phyloP scores from a whole-genome alignment of 257 asterid genomes.

The Nemophila menziesii region DNA sequence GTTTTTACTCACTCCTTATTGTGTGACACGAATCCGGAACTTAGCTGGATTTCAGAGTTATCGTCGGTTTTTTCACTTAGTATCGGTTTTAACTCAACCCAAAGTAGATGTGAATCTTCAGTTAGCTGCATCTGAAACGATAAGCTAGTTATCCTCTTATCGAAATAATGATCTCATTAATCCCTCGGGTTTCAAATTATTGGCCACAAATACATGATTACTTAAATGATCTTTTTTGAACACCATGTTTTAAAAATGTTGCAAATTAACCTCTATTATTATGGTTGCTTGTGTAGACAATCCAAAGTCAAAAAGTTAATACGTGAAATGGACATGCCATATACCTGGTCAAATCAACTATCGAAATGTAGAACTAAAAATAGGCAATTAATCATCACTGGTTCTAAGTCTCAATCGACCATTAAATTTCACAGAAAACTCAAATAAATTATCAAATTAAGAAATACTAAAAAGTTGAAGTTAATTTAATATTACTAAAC shows the following conservation, averaged over 20 bases:
- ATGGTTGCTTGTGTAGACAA: no score
- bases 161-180: background rate
- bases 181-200: background rate
- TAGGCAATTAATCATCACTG: no score
- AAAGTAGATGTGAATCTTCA: conserved; percentile 49
- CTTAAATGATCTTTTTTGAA: no score
- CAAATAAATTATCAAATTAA: background rate
- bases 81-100: conserved; percentile 48
- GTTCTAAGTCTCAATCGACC: no score
- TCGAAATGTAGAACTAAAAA: no score
- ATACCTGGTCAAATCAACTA: no score
- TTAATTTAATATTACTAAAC: background rate
- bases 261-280: no score
- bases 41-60: conserved; percentile 16
- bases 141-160: background rate
- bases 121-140: conserved; percentile 46
- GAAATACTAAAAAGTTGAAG: background rate
- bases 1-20: conserved; percentile 51
- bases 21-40: conserved; percentile 38
- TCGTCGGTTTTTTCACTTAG: conserved; percentile 22
- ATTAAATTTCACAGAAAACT: no score
- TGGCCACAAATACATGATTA: no score
- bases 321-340: no score
- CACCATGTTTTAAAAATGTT: no score
- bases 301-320: no score